Percentiles rank a stretch among this genome's conserved stretches.
phyloP scores from a whole-genome alignment of 352 stramenopile species.

The Phytopythium cucurbitacearum region DNA sequence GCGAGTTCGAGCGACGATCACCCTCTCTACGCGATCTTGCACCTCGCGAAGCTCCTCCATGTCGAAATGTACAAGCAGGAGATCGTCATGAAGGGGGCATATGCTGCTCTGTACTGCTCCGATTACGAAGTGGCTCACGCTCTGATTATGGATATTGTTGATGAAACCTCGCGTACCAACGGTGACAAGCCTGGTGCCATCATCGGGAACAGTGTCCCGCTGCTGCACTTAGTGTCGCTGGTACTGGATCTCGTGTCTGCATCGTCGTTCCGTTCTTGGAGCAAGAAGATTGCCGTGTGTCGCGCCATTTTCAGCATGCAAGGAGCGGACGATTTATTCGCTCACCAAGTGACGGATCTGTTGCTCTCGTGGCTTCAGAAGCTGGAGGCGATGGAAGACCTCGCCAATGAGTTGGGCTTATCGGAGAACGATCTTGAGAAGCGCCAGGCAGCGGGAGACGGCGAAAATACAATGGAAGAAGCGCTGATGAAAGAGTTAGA shows the following conservation, averaged over 20 bases:
- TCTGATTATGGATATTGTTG: slow-evolving; percentile 38
- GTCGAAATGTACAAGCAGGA: slow-evolving; percentile 31
- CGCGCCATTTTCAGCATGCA: slow-evolving; percentile 25
- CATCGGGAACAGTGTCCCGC: slow-evolving; percentile 12
- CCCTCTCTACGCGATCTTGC: slow-evolving; percentile 43
- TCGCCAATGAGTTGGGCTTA: slow-evolving; percentile 59
- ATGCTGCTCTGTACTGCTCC: slow-evolving; percentile 60
- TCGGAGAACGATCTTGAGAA: slow-evolving; percentile 56
- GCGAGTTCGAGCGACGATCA: slow-evolving; percentile 3
- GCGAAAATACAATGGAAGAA: slow-evolving; percentile 26
- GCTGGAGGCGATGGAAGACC: slow-evolving; percentile 46
- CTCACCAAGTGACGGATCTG: slow-evolving; percentile 43
- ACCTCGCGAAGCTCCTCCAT: slow-evolving; percentile 44
- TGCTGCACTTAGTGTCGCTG: slow-evolving; percentile 52
- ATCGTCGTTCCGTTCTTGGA: slow-evolving; percentile 55
- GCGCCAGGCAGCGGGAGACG: slow-evolving; percentile 24
- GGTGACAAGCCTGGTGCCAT: slow-evolving; percentile 12
- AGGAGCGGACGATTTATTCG: slow-evolving; percentile 26
- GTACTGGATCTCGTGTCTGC: slow-evolving; percentile 63
- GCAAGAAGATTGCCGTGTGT: slow-evolving; percentile 50
- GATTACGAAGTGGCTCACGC: slow-evolving; percentile 58
- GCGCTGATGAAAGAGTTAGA: slow-evolving; percentile 59
- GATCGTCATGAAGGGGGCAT: slow-evolving; percentile 62
- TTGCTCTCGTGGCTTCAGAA: slow-evolving; percentile 41
- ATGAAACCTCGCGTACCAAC: neutral